Conservation (phyloP, 2,329 filamentous ascomycete genomes). For the Fusarium anthophilum region DNA sequence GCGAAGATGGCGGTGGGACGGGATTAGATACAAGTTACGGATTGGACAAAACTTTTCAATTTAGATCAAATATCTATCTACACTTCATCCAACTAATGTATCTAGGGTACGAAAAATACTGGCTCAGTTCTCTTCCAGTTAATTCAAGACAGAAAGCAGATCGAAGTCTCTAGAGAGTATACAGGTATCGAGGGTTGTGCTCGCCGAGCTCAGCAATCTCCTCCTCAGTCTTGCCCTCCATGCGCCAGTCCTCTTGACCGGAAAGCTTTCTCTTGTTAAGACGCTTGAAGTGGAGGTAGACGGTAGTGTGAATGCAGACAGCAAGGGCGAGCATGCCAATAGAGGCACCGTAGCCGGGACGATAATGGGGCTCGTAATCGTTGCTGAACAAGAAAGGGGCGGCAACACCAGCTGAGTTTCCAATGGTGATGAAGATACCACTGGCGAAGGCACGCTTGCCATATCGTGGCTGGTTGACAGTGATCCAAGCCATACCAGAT, state of each 20-base stretch:
- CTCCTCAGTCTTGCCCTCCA: constrained; percentile 53
- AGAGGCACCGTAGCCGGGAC: constrained; percentile 61
- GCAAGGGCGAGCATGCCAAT: constrained; percentile 57
- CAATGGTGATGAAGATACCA: constrained; percentile 68
- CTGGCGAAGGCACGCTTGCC: constrained; percentile 71
- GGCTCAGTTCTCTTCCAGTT: not conserved
- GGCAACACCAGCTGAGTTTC: constrained; percentile 71
- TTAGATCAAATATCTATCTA: not conserved
- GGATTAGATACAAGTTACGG: accelerated
- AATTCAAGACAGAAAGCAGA: too few species aligned
- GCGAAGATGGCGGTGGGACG: accelerated
- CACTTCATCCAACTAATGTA: not conserved
- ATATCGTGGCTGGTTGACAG: constrained; percentile 69
- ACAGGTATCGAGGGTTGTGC: constrained; percentile 46
- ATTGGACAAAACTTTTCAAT: not conserved
- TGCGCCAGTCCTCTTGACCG: constrained; percentile 51
- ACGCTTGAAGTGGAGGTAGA: constrained; percentile 45
- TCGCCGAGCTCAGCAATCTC: constrained; percentile 56
- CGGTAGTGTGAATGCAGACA: constrained; percentile 40
- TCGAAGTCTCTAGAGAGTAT: not conserved
- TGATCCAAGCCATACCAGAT: constrained; percentile 52
- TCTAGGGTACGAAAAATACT: too few species aligned
- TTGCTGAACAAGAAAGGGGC: constrained; percentile 65
- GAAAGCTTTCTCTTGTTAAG: constrained; percentile 49
- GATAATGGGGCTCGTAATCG: constrained; percentile 55